Evolutionary conservation across 2,329 filamentous ascomycete species (phyloP), one percentile per base, ranked within the genome.

Genomic region (Xylaria sp.): DNA sequence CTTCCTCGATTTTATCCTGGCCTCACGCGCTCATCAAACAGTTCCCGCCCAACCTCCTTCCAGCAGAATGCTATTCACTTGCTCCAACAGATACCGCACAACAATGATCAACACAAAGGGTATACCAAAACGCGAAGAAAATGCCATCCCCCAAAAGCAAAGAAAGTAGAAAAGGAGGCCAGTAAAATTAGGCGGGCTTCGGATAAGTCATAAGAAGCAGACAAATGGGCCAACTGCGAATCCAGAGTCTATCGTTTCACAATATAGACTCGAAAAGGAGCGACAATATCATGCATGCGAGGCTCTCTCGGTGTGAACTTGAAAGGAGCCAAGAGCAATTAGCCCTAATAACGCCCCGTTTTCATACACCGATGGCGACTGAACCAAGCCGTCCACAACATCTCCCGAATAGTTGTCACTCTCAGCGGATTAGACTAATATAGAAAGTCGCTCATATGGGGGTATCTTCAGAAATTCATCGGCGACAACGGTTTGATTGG

Each of bases 401-500:
- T n/a, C 63, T 20, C n/a, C 53, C 36, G 20, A 45, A 62, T 64
- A 65, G 36, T 33, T n/a, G n/a, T 68, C 22, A 36, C 45, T 33
- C n/a, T 27, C 17, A 39, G 22, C 55, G 58, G 66, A 67, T 66
- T 68, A 65, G 61, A 55, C 54, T 51, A 67, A 58, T 55, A 54
- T 20, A 66, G 61, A 66, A 61, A 64, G 22, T 65, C 33, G 56
- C 53, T 65, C 17, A 63, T 72, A 63, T 27, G 68, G 45, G 73
- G 69, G 59, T 71, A 61, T 67, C 31, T n/a, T 71, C 51, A 90
- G 86, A 68, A 87, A 85, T 74, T 65, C 61, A 89, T 80, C 13
- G 88, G 88, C 39, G 88, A 90, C 53, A 90, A 78, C 47, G 89
- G 89, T 77, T 89, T 88, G 74, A 91, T 90, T 4, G 89, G 89